Evolutionary conservation across 208 protist species (phyloP), one percentile per base, ranked within the genome.

Genomic region (Vickermania ingenoplastis): DNA sequence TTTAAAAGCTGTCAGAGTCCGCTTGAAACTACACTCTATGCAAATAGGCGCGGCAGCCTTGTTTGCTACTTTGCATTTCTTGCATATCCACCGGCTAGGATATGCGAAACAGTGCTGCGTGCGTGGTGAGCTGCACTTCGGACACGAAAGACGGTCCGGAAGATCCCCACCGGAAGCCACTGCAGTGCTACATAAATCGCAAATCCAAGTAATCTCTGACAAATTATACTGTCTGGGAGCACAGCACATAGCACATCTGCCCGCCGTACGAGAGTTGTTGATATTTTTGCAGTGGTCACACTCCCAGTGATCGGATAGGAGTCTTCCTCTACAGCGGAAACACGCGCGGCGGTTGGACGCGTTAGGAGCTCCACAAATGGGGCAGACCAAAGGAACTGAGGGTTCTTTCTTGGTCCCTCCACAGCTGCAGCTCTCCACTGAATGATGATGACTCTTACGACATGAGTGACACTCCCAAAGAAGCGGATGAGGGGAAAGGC

Each of bases 201-300:
- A 94, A 27, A 91, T 53, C 87, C 87, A 94, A 59, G 71, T 76
- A 29, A 83, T 67, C 53, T 79, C 76, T 0, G 29, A 22, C 58
- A 78, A 63, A 61, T 89, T 69, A 51, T 70, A 87, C 41, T 51
- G 21, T 1, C 74, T 72, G 4, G 86, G 59, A 0, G 57, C 67
- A 3, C 41, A 26, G 63, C 87, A 94, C 2, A 22, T 0, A 2
- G 27, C 48, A 64, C 87, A 94, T 30, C 76, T 75, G 3, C 49
- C 50, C 21, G 26, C 56, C 13, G 51, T 53, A 36, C 73, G 71
- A 31, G 64, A 69, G 49, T 61, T 70, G 14, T 75, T 61, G 1
- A 45, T 52, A 0, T 57, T 58, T 0, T 70, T 62, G 61, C 83
- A 91, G 1, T 7, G 23, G 11, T 49, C 49, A 68, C 87, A 94